Evolutionary conservation across 2,329 filamentous ascomycete species (phyloP).

Genomic region (Beauveria brongniartii): DNA sequence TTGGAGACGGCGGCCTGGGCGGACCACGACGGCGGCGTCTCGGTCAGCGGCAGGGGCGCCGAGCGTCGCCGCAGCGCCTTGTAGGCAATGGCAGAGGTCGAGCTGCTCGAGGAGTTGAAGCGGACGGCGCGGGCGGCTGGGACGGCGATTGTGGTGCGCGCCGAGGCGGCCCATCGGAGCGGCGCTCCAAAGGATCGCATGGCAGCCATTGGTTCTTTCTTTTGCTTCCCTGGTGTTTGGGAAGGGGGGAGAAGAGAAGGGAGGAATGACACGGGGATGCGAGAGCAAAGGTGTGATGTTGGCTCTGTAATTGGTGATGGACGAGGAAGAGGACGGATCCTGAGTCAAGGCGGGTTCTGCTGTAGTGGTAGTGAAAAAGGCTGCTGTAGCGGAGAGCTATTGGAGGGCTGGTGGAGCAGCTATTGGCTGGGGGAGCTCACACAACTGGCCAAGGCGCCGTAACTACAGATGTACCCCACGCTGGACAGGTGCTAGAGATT

Average conservation of each 20-base stretch:
- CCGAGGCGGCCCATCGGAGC: constrained; percentile 27
- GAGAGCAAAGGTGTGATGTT: not conserved
- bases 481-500: not conserved
- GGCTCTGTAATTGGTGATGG: not conserved
- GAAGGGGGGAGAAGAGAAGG: not conserved
- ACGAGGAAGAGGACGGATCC: not conserved
- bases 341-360: constrained; percentile 1
- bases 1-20: constrained; percentile 93
- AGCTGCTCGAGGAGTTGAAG: constrained; percentile 41
- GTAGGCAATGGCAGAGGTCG: constrained; percentile 91
- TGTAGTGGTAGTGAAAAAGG: not conserved
- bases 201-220: constrained; percentile 33
- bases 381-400: constrained; percentile 6
- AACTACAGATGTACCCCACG: not conserved
- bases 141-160: constrained; percentile 18
- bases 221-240: not conserved
- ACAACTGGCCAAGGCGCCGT: not conserved
- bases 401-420: constrained; percentile 8
- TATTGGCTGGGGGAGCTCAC: not conserved
- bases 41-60: constrained; percentile 71
- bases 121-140: constrained; percentile 24
- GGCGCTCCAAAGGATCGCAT: constrained; percentile 35
- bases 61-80: constrained; percentile 92
- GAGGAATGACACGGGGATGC: not conserved
- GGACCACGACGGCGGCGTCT: constrained; percentile 71